Percentiles rank a stretch among this genome's conserved stretches.
phyloP scores from a whole-genome alignment of 495 filamentous ascomycete genomes.

The Tuber melanosporum region DNA sequence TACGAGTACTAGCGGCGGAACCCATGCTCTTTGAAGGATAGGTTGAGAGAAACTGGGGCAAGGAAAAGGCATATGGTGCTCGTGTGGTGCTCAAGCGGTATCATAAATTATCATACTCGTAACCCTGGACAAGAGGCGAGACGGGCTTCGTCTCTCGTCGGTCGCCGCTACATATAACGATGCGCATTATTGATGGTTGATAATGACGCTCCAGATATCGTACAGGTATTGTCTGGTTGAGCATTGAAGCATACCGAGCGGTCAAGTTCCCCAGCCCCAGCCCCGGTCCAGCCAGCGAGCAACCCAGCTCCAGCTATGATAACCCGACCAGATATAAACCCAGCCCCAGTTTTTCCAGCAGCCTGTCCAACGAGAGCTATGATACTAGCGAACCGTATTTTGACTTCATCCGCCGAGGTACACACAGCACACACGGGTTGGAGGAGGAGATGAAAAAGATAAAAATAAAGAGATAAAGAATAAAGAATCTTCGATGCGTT shows the following conservation, averaged over 20 bases:
- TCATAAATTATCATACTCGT: not conserved
- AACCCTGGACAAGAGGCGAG: not conserved
- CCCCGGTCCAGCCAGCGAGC: not conserved
- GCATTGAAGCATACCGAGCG: not conserved
- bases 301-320: not conserved
- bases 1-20: constrained; percentile 23
- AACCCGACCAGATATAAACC: no score
- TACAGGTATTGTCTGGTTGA: not conserved
- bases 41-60: constrained; percentile 35
- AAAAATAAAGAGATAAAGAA: no score
- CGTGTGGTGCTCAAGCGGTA: not conserved
- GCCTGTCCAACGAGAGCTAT: not conserved
- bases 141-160: not conserved
- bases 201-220: no score
- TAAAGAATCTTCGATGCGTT: not conserved
- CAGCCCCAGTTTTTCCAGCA: not conserved
- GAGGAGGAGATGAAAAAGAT: no score
- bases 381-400: not conserved
- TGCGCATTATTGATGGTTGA: not conserved
- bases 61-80: constrained; percentile 2
- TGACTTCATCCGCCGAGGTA: not conserved
- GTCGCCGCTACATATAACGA: not conserved
- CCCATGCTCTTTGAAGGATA: constrained; percentile 23
- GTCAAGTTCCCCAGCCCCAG: not conserved
- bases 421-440: not conserved